Conservation (phyloP, 257 asterid genomes). For the Capsicum rhomboideum region DNA sequence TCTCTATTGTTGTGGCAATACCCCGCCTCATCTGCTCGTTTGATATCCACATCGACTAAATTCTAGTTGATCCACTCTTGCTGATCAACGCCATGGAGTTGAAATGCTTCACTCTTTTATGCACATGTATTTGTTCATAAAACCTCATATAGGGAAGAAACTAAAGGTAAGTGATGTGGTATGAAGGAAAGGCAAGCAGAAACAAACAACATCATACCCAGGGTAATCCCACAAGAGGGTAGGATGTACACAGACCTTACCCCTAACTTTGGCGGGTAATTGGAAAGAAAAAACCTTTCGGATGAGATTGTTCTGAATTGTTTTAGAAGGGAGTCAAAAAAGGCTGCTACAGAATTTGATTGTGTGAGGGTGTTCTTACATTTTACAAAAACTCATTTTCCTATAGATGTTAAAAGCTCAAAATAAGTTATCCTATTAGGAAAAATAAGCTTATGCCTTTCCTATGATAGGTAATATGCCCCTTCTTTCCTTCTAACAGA, state of each 20-base stretch:
- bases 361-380: not conserved
- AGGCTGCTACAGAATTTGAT: not conserved
- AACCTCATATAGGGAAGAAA: not conserved
- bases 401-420: not conserved
- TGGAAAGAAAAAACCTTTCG: not conserved
- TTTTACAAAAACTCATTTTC: not conserved
- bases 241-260: too few species aligned
- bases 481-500: not conserved
- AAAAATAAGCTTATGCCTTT: not conserved
- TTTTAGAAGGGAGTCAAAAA: not conserved
- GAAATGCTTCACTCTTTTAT: not conserved
- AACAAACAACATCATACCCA: not conserved
- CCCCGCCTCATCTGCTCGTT: not conserved
- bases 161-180: not conserved
- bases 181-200: not conserved
- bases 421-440: not conserved
- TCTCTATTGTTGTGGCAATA: not conserved
- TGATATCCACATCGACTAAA: not conserved
- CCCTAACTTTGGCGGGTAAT: not conserved
- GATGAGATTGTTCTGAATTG: not conserved
- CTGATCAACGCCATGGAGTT: not conserved
- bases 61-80: not conserved
- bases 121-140: not conserved
- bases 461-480: not conserved
- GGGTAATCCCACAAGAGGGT: too few species aligned